Evolutionary conservation across 192 early-diverging fungal species (phyloP).

Genomic region (Mortierella antarctica): DNA sequence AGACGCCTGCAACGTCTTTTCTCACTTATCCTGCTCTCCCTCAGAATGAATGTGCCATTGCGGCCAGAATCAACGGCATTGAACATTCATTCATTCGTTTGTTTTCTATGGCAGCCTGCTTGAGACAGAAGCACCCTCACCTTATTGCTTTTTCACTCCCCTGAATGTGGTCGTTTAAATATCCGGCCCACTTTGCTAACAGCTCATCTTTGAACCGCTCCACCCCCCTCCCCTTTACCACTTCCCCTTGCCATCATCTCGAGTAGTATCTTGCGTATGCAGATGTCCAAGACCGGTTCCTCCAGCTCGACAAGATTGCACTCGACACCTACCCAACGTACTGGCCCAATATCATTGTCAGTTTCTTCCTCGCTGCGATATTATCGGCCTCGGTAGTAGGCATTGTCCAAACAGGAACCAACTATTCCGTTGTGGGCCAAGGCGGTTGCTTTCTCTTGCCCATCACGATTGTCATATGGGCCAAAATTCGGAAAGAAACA

Average conservation of each 20-base stretch:
- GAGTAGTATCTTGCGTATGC: conserved; percentile 30
- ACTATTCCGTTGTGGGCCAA: conserved; percentile 21
- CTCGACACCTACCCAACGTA: conserved; percentile 14
- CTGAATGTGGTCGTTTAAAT: no score
- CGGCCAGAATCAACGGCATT: background rate
- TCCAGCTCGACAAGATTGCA: conserved; percentile 24
- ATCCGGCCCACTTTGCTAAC: background rate
- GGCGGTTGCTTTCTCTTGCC: conserved; percentile 36
- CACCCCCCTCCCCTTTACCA: background rate
- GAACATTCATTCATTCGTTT: no score
- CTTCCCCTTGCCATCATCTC: background rate
- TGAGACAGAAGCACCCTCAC: no score
- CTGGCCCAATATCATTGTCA: conserved; percentile 22
- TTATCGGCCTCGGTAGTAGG: background rate
- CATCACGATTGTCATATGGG: conserved; percentile 28
- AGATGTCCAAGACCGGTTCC: conserved; percentile 32
- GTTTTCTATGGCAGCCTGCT: no score
- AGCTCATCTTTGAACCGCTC: background rate
- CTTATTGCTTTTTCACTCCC: no score
- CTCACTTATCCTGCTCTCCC: background rate
- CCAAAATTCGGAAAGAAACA: conserved; percentile 21
- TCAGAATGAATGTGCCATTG: background rate
- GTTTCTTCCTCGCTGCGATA: background rate
- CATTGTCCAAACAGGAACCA: conserved; percentile 13
- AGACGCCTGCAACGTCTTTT: background rate